Base-by-base conservation (phyloP, 2,329 filamentous ascomycete species). In the Pseudogymnoascus sp. region DNA sequence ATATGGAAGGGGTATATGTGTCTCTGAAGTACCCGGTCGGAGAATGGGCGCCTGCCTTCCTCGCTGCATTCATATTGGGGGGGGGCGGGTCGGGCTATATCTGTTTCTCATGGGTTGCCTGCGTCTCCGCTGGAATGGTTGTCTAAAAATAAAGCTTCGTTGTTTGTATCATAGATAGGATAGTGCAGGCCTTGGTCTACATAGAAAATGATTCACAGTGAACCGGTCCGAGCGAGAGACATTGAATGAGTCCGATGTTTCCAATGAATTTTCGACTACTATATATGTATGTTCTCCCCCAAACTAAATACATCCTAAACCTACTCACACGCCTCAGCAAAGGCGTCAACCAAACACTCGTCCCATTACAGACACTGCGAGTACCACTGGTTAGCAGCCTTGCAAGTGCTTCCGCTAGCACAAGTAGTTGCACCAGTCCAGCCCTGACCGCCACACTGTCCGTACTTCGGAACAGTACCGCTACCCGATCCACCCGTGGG, bases 381-480 rank as follows among this genome's bases (percentile, higher is more conserved):
- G 64, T 66, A 68, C 61, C 65, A 68, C 11, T 38, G n/a, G 58
- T 69, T 69, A 58, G 64, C 37, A 21, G 45, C 23, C 7, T 59
- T 65, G 63, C 69, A 69, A 10, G 55, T 63, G 29, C 21, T 68
- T 14, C 62, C 43, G 14, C 29, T 37, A 8, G 31, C 55, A 31
- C 68, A 70, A n/a, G 4, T 23, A 5, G 65, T 69, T 6, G 61
- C 21, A 14, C 69, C 68, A 12, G 61, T 60, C 21, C 64, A 69
- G 4, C 61, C 61, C 35, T 55, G 61, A 60, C 68, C 68, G 38
- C 68, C 69, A 55, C 69, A 72, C 39, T 72, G 69, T 23, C 62
- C 60, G 52, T 65, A 73, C 39, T 64, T 68, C 16, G 49, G 62
- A 52, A 66, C 61, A 23, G 63, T 63, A 35, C 49, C 49, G 49